phyloP scores from a whole-genome alignment of 306 rosid genomes.

The Mimosa bimucronata region DNA sequence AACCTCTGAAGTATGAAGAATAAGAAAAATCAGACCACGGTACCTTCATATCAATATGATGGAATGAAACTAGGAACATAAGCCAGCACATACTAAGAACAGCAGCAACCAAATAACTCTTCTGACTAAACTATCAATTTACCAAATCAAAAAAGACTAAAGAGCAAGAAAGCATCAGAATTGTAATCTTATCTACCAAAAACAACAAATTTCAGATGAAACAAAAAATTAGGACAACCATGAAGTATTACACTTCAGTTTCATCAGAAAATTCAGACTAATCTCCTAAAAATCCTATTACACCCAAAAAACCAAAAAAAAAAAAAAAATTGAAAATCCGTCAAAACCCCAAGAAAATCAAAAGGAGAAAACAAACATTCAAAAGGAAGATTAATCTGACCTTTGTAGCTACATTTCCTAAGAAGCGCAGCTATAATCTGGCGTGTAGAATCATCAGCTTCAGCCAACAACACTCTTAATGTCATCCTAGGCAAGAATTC shows the following conservation, averaged over 20 bases:
- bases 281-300: not conserved
- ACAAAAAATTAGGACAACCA: not conserved
- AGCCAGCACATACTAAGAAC: not conserved
- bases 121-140: not conserved
- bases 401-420: slow-evolving; percentile 90
- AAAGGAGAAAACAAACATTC: not conserved
- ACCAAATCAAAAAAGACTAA: not conserved
- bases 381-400: slow-evolving; percentile 38
- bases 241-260: not conserved
- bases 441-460: slow-evolving; percentile 93
- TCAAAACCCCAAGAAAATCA: slow-evolving; percentile 11
- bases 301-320: not conserved
- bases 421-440: slow-evolving; percentile 93
- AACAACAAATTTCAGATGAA: slow-evolving; percentile 4
- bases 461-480: slow-evolving; percentile 81
- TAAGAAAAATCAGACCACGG: not conserved
- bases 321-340: not conserved
- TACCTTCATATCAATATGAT: not conserved
- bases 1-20: not conserved
- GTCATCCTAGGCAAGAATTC: slow-evolving; percentile 68
- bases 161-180: not conserved
- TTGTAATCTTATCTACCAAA: not conserved
- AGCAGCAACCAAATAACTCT: not conserved
- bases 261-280: not conserved
- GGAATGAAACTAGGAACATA: not conserved